Evolutionary conservation across 805 yeast species (phyloP), one percentile per base, ranked within the genome.

Genomic region (baker's yeast (Saccharomyces cerevisiae)): DNA sequence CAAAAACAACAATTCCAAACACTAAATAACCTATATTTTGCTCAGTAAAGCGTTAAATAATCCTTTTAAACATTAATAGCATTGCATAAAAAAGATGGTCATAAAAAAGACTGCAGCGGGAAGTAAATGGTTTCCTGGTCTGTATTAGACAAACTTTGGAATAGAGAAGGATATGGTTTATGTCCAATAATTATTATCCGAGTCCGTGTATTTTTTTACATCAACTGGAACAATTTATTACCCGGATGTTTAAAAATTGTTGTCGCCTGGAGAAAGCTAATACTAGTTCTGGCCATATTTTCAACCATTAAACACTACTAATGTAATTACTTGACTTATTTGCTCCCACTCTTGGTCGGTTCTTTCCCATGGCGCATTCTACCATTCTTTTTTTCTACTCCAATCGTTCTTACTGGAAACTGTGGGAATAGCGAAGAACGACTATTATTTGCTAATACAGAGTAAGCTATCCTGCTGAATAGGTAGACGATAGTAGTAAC

Each of bases 151-250:
- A 10, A 36, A n/a, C n/a, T 5, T 17, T 17, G 9, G 13, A 36
- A 36, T 8, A 9, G 24, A 21, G 43, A 17, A 36, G 8, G 11
- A 17, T 17, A 9, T 6, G 10, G 17, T 17, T 36, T 36, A 10
- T 2, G 4, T 36, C 11, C 43, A 17, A 2, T 36, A 17, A 3
- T 36, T 36, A 36, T 17, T 36, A 21, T 17, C n/a, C 32, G 13
- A 48, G 4, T 28, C 53, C 50, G 30, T 51, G 53, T 51, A 47
- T 29, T 29, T 26, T 36, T 51, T 51, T 51, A 51, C 53, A 51
- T 51, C 53, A 51, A 41, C 32, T 11, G 13, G 0, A 11, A n/a
- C n/a, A 14, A 5, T 3, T 4, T 17, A 11, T 8, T 13, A 31
- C 29, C 43, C 36, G 41, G 28, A 6, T n/a, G n/a, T 31, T 14